phyloP scores from a whole-genome alignment of 345 rosid species.

The Acer yangbiense region DNA sequence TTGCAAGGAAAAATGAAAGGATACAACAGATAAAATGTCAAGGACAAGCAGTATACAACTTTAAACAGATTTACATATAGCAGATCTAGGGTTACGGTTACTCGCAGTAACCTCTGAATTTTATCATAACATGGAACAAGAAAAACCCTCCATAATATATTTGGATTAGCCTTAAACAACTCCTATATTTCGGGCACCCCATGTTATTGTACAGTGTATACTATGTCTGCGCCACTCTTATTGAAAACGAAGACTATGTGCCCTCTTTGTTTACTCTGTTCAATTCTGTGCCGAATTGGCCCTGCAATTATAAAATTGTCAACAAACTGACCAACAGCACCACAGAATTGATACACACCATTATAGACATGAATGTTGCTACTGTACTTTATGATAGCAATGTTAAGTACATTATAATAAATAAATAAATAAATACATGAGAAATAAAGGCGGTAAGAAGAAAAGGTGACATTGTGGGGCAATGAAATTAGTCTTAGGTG shows the following conservation, averaged over 20 bases:
- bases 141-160: background rate
- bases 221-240: background rate
- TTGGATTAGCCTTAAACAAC: background rate
- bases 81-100: background rate
- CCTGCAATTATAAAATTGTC: constrained; percentile 6
- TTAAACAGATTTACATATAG: background rate
- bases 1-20: too few relatives aligned
- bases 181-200: background rate
- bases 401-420: background rate
- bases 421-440: background rate
- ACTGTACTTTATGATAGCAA: background rate
- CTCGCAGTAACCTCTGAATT: background rate
- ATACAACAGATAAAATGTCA: background rate
- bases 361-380: background rate
- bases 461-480: background rate
- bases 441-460: background rate
- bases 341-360: background rate
- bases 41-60: background rate
- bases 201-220: background rate
- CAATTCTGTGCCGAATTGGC: background rate
- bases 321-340: background rate
- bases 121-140: background rate
- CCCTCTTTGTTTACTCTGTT: background rate
- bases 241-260: background rate
- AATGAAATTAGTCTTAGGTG: background rate